These are phyloP conservation scores for Colletotrichum aenigma DNA, from an alignment of 2,329 filamentous ascomycete species.

Conservation along the genomic window DNA sequence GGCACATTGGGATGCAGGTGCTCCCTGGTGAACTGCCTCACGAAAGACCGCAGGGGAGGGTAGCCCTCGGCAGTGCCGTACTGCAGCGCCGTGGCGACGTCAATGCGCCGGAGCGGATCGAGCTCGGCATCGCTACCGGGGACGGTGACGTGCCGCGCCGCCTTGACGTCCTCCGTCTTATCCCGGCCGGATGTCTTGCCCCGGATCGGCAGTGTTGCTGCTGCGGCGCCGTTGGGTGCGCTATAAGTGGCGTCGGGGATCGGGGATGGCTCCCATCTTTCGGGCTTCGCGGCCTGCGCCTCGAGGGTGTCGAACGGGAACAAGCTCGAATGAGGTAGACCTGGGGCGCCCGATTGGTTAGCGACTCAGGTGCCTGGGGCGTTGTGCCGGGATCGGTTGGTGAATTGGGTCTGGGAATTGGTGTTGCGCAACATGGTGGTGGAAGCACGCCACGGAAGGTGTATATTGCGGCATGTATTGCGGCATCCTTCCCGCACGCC, in stretches of 20 bases:
- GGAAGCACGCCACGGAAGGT: constrained; percentile 15
- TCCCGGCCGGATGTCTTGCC: neutral
- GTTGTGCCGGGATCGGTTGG: neutral
- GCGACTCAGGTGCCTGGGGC: neutral
- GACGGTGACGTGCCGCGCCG: constrained; percentile 65
- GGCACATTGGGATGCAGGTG: constrained; percentile 82
- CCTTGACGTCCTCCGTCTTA: constrained; percentile 16
- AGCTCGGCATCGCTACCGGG: constrained; percentile 62
- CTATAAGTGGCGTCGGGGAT: constrained; percentile 43
- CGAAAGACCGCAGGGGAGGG: constrained; percentile 76
- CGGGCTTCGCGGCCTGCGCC: constrained; percentile 75
- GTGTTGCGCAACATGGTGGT: neutral
- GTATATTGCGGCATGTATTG: constrained; percentile 12
- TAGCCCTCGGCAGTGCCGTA: constrained; percentile 87
- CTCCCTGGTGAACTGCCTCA: constrained; percentile 78
- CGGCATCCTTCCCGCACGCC: neutral
- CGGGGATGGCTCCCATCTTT: constrained; percentile 74
- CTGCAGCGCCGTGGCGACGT: constrained; percentile 81
- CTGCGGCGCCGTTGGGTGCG: constrained; percentile 35
- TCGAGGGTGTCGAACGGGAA: constrained; percentile 94
- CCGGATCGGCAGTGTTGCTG: constrained; percentile 25
- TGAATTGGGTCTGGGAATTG: neutral
- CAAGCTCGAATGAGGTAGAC: constrained; percentile 78
- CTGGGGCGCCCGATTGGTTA: constrained; percentile 43
- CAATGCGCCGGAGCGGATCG: constrained; percentile 73